phyloP scores from a whole-genome alignment of 106 monocot species.

The Dendrobium huoshanense region DNA sequence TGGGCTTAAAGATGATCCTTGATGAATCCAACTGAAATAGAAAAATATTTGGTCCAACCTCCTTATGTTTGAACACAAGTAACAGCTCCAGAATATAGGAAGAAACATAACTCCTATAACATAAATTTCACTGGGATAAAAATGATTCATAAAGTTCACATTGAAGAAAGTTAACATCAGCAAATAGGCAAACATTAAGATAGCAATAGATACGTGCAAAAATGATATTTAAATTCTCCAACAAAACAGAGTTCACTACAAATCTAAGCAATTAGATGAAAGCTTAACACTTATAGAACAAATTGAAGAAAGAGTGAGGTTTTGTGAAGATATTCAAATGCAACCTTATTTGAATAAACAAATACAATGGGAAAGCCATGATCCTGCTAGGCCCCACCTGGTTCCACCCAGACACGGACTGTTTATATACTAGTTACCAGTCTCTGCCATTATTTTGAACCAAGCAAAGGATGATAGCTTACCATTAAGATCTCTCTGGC shows the following conservation, averaged over 20 bases:
- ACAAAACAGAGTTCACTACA: background rate
- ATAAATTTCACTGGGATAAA: background rate
- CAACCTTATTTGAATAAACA: background rate
- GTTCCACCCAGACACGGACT: background rate
- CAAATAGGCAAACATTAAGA: background rate
- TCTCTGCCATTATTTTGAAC: background rate
- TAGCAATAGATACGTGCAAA: background rate
- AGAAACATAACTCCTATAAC: background rate
- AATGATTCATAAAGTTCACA: background rate
- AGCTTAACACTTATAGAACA: background rate
- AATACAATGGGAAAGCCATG: background rate
- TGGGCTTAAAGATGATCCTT: too few relatives aligned
- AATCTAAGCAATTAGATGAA: background rate
- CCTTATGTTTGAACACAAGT: too few relatives aligned
- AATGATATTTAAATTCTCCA: background rate
- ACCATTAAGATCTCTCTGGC: constrained; percentile 50
- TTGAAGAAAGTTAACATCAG: background rate
- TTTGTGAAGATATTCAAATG: background rate
- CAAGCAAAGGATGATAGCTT: constrained; percentile 13
- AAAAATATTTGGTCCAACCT: too few relatives aligned
- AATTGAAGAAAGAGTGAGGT: background rate
- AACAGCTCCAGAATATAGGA: too few relatives aligned
- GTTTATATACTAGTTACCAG: background rate
- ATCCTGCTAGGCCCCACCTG: background rate
- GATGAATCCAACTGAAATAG: too few relatives aligned